Conservation (phyloP, 495 filamentous ascomycete species). For the Hypoxylon perforatum region DNA sequence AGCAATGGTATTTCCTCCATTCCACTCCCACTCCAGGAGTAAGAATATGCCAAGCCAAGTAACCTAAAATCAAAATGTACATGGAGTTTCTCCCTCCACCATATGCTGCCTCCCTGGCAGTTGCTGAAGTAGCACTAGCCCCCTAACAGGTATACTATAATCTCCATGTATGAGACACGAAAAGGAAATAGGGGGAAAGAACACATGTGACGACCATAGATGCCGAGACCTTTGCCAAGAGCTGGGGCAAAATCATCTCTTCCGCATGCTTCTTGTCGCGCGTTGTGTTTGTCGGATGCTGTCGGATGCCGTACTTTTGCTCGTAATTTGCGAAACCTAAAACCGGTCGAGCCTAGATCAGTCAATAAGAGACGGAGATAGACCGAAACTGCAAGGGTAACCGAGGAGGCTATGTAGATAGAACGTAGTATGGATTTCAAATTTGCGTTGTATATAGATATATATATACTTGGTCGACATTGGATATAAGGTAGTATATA, state of each 20-base stretch:
- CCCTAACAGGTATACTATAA: constrained; percentile 12
- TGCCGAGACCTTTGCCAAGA: neutral
- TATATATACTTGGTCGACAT: constrained; percentile 33
- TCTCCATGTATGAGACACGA: constrained; percentile 2
- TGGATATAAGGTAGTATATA: constrained; percentile 39
- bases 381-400: constrained; percentile 6
- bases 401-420: constrained; percentile 8
- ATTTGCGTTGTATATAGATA: constrained; percentile 32
- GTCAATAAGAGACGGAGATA: constrained; percentile 16
- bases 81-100: neutral
- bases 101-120: neutral
- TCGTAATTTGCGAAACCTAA: constrained; percentile 2
- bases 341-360: neutral
- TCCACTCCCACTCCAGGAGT: constrained; percentile 8
- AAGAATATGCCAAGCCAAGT: neutral
- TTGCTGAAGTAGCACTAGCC: neutral
- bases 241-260: neutral
- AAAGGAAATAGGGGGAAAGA: constrained; percentile 11
- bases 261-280: too few relatives aligned
- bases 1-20: constrained; percentile 33
- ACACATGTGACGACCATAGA: constrained; percentile 20
- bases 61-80: neutral
- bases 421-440: constrained; percentile 30
- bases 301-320: constrained; percentile 5
- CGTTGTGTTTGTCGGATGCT: neutral